Conservation (phyloP, 148 eudicot genomes). For the Oxyria digyna region DNA sequence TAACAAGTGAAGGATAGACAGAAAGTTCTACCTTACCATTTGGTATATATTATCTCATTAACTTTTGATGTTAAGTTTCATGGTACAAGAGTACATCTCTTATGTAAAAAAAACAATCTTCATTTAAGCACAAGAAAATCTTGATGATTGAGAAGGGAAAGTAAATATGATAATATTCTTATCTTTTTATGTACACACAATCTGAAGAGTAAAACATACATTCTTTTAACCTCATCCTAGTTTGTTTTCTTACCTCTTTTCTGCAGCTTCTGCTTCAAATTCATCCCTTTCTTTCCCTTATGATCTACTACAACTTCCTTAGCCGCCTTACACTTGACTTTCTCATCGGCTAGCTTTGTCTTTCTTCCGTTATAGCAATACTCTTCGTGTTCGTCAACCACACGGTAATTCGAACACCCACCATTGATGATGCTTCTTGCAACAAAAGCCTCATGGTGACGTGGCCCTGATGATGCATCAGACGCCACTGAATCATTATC, state of each 20-base stretch:
- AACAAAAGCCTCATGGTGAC: constrained; percentile 1
- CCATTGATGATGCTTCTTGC: background rate
- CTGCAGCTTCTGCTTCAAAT: constrained; percentile 8
- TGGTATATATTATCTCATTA: too few species aligned
- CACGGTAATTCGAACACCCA: background rate
- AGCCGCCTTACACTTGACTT: background rate
- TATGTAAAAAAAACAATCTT: background rate
- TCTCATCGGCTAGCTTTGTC: background rate
- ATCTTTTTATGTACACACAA: constrained; percentile 5
- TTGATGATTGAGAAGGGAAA: background rate
- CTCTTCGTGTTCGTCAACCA: background rate
- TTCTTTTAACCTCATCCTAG: background rate
- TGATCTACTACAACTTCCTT: background rate
- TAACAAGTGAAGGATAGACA: background rate
- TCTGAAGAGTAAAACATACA: background rate
- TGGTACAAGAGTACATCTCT: background rate
- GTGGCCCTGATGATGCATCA: constrained; percentile 17
- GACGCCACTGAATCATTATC: constrained; percentile 10
- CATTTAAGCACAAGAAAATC: background rate
- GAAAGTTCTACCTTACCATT: background rate
- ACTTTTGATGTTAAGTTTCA: too few species aligned
- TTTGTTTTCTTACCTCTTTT: constrained; percentile 6
- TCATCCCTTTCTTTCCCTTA: constrained; percentile 1
- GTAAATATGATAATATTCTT: background rate
- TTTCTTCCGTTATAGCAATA: background rate